Percentiles rank a stretch among this genome's conserved stretches.
These are phyloP conservation scores for Neopestalotiopsis rosae DNA, from an alignment of 2,329 filamentous ascomycete species.

Conservation along the genomic window DNA sequence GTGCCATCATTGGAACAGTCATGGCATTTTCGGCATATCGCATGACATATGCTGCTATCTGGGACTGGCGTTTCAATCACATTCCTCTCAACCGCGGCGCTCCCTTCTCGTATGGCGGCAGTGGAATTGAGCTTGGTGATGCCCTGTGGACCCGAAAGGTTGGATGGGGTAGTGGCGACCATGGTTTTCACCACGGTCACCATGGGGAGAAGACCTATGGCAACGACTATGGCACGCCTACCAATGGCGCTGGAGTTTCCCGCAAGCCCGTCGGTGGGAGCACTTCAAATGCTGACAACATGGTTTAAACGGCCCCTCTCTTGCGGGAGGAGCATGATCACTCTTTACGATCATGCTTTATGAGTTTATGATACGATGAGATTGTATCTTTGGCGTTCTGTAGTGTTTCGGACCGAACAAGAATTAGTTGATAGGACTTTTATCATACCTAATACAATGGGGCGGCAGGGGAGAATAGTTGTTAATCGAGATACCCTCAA, in stretches of 20 bases:
- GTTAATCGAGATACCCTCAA: neutral
- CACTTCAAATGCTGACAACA: slow-evolving; percentile 1
- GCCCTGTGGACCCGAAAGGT: slow-evolving; percentile 64
- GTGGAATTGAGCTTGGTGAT: slow-evolving; percentile 53
- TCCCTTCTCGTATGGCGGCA: slow-evolving; percentile 57
- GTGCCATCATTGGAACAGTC: slow-evolving; percentile 67
- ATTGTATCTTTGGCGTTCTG: slow-evolving; percentile 4
- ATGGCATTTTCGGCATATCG: slow-evolving; percentile 71
- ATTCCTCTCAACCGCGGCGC: slow-evolving; percentile 65
- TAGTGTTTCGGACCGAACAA: neutral
- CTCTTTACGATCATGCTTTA: neutral
- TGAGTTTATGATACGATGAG: neutral
- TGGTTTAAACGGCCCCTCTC: neutral
- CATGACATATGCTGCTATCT: slow-evolving; percentile 71
- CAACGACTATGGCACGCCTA: neutral
- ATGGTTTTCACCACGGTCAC: slow-evolving; percentile 11
- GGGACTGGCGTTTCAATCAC: slow-evolving; percentile 71
- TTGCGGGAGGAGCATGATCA: neutral
- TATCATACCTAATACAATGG: neutral
- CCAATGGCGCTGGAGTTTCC: neutral
- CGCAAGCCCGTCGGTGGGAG: slow-evolving; percentile 6
- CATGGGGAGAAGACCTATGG: neutral
- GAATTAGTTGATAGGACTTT: neutral
- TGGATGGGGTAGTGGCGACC: slow-evolving; percentile 58
- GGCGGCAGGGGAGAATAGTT: neutral